Conservation (phyloP, 2,329 filamentous ascomycete genomes). For the Stagonosporopsis chrysanthemi region DNA sequence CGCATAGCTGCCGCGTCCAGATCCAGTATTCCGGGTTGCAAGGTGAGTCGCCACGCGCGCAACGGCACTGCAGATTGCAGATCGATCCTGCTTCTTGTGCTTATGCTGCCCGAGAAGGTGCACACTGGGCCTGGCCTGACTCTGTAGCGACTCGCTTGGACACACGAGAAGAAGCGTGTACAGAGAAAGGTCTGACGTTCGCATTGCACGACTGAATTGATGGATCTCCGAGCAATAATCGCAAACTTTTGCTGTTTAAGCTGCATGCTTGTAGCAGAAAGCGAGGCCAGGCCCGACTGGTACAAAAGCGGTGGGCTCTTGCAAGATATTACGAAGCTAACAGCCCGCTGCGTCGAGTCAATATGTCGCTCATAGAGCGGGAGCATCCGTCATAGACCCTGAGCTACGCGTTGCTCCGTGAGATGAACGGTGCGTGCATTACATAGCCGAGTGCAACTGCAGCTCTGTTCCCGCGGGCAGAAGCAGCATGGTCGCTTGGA, state of each 20-base stretch:
- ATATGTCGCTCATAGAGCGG: constrained; percentile 11
- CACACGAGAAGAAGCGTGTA: not conserved
- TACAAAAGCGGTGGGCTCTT: not conserved
- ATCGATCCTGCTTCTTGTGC: constrained; percentile 3
- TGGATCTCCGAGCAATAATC: not conserved
- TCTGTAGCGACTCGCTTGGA: not conserved
- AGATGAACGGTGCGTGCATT: not conserved
- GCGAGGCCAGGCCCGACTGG: constrained; percentile 1
- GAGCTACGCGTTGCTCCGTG: constrained; percentile 4
- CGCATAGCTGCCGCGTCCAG: constrained; percentile 8
- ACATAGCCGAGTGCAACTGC: not conserved
- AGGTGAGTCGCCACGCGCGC: not conserved
- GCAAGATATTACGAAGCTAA: constrained; percentile 4
- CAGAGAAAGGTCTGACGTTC: constrained; percentile 1
- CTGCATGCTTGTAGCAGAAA: not conserved
- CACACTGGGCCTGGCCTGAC: not conserved
- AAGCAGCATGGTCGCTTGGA: not conserved
- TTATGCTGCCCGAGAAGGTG: not conserved
- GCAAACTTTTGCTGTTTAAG: not conserved
- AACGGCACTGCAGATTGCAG: constrained; percentile 1
- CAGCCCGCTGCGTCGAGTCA: not conserved
- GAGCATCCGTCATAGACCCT: constrained; percentile 11
- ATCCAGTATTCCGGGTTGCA: constrained; percentile 15
- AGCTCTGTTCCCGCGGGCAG: constrained; percentile 5
- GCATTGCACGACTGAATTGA: not conserved